phyloP scores from a whole-genome alignment of 176 grass and related monocot genomes.

The Calamus simplicifolius region DNA sequence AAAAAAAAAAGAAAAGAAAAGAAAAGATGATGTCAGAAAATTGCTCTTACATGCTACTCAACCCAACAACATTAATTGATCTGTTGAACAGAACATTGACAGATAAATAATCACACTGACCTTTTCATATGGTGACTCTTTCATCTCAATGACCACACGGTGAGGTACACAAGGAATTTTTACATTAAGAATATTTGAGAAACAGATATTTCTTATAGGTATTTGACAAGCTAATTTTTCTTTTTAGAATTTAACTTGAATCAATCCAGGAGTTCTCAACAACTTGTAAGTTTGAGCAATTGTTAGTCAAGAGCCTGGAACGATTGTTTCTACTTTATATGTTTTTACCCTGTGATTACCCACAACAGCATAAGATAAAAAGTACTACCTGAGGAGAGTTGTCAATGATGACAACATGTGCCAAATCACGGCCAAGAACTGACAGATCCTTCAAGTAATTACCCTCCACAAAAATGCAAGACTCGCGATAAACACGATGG shows the following conservation, averaged over 20 bases:
- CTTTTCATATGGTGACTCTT: too few relatives aligned
- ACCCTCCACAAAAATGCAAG: slow-evolving; percentile 93
- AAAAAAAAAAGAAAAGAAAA: slow-evolving; percentile 14
- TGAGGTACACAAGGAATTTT: too few relatives aligned
- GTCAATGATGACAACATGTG: slow-evolving; percentile 82
- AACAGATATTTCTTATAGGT: too few relatives aligned
- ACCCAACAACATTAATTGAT: not conserved
- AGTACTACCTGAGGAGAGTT: slow-evolving; percentile 86
- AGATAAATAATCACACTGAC: not conserved
- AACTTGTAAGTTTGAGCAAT: too few relatives aligned
- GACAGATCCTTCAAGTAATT: slow-evolving; percentile 94
- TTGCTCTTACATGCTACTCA: not conserved
- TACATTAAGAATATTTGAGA: too few relatives aligned
- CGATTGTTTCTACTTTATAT: too few relatives aligned
- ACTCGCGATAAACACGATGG: slow-evolving; percentile 84
- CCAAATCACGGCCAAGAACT: slow-evolving; percentile 82
- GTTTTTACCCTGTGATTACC: too few relatives aligned
- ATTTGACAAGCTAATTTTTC: too few relatives aligned
- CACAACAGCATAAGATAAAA: not conserved
- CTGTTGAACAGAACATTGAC: not conserved
- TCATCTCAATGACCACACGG: too few relatives aligned
- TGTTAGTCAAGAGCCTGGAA: too few relatives aligned
- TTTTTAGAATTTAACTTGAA: too few relatives aligned
- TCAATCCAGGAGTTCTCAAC: too few relatives aligned
- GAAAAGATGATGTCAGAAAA: not conserved